Evolutionary conservation across 2,329 filamentous ascomycete species (phyloP).

Genomic region (Herpomyces periplanetae): DNA sequence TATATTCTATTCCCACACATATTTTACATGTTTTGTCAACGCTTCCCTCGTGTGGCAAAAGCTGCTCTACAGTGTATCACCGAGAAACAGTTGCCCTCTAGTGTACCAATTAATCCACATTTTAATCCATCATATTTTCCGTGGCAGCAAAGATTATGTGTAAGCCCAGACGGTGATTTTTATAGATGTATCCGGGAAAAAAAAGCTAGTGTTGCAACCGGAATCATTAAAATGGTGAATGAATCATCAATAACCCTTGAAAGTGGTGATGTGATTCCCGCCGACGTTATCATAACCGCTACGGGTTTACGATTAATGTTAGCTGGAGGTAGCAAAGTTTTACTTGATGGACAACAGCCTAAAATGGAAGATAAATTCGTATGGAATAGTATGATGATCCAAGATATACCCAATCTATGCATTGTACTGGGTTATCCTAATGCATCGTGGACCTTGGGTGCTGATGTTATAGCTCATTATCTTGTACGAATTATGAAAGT

Average conservation of each 20-base stretch:
- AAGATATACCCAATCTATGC: slow-evolving; percentile 18
- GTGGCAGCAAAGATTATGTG: slow-evolving; percentile 3
- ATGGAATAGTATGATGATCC: slow-evolving; percentile 20
- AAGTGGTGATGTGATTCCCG: slow-evolving; percentile 11
- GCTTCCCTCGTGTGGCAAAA: slow-evolving; percentile 13
- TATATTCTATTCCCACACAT: slow-evolving; percentile 12
- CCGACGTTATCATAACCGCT: slow-evolving; percentile 22
- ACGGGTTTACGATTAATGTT: slow-evolving; percentile 19
- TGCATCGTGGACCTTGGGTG: slow-evolving; percentile 19
- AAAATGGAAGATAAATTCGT: slow-evolving; percentile 13
- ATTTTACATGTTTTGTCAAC: slow-evolving; percentile 12
- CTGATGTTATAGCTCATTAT: slow-evolving; percentile 14
- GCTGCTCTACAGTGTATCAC: slow-evolving; percentile 11
- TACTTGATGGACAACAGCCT: slow-evolving; percentile 12
- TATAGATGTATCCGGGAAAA: slow-evolving; percentile 13
- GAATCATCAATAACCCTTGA: slow-evolving; percentile 11
- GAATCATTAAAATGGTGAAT: slow-evolving; percentile 13
- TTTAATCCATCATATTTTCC: slow-evolving; percentile 12
- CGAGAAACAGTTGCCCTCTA: slow-evolving; percentile 13
- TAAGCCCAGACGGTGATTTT: slow-evolving; percentile 15
- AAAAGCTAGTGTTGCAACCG: slow-evolving; percentile 15
- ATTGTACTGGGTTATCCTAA: slow-evolving; percentile 19
- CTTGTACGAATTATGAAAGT: slow-evolving; percentile 13
- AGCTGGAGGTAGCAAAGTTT: slow-evolving; percentile 13
- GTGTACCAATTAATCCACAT: slow-evolving; percentile 9